Conservation (phyloP, 2,329 filamentous ascomycete genomes). For the Cladophialophora yegresii region DNA sequence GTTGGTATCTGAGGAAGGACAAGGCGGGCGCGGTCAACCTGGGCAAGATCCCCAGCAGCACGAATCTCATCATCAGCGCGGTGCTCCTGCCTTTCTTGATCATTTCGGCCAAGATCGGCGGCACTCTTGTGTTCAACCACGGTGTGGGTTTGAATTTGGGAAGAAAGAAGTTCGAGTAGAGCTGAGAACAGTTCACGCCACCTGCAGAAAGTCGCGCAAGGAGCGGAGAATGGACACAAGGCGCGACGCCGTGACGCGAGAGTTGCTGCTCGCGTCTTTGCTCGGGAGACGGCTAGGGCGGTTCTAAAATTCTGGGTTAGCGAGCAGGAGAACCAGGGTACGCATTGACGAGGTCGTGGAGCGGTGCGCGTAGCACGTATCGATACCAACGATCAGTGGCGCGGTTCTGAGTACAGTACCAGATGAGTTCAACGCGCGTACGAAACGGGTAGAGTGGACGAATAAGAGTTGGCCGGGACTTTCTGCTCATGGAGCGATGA, state of each 20-base stretch:
- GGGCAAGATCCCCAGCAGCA: slow-evolving; percentile 31
- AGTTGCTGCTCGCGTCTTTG: background rate
- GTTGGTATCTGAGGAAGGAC: slow-evolving; percentile 35
- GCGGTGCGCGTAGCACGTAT: background rate
- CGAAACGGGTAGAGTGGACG: background rate
- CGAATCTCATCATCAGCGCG: slow-evolving; percentile 33
- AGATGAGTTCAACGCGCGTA: background rate
- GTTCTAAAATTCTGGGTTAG: background rate
- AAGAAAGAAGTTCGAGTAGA: slow-evolving; percentile 35
- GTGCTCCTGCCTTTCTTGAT: slow-evolving; percentile 31
- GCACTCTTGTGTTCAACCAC: slow-evolving; percentile 35
- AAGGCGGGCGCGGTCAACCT: slow-evolving; percentile 31
- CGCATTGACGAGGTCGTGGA: background rate
- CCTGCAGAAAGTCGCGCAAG: background rate
- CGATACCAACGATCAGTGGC: background rate
- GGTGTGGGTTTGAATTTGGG: slow-evolving; percentile 36
- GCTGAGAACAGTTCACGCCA: background rate
- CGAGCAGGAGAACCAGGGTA: background rate
- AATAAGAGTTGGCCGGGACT: background rate
- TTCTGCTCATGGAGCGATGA: background rate
- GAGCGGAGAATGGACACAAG: background rate
- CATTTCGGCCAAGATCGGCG: slow-evolving; percentile 33
- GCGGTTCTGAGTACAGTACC: background rate
- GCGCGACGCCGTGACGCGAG: background rate
- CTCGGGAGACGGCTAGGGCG: background rate